A percentile compares a stretch with the other conserved stretches of the same genome.
These are phyloP conservation scores for Alternaria angustiovoidea DNA, from an alignment of 2,329 filamentous ascomycete species.

Conservation along the genomic window DNA sequence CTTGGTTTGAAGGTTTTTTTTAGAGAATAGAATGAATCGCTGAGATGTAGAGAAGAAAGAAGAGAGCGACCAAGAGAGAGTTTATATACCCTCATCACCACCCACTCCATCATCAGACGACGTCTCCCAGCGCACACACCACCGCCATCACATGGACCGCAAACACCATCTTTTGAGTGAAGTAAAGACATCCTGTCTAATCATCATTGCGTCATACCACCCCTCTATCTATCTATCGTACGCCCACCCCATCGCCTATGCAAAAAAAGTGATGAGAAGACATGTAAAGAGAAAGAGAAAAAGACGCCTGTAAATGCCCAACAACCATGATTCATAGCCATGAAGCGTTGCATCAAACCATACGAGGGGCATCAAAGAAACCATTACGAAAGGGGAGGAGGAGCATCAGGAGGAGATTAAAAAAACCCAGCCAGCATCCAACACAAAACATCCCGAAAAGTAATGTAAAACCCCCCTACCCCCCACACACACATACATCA, in stretches of 20 bases:
- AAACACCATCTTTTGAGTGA: neutral
- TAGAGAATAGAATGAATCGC: no score
- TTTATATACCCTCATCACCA: neutral
- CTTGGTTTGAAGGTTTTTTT: no score
- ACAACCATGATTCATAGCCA: conserved; percentile 7
- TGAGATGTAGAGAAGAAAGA: neutral
- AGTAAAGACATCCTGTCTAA: neutral
- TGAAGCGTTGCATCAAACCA: neutral
- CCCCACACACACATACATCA: neutral
- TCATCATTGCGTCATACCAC: neutral
- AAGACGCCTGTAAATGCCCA: conserved; percentile 15
- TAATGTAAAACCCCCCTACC: neutral
- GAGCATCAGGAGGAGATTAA: neutral
- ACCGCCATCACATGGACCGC: neutral
- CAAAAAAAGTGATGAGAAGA: no score
- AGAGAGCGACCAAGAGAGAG: neutral
- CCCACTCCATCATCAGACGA: neutral
- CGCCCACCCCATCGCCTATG: neutral
- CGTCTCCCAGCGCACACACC: accelerated
- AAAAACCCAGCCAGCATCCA: neutral
- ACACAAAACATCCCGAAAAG: neutral
- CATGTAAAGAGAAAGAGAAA: neutral
- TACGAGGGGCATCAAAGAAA: neutral
- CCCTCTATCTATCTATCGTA: neutral
- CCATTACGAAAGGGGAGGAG: neutral